phyloP scores from a whole-genome alignment of 2,329 filamentous ascomycete species.

The Penicillium occitanis region DNA sequence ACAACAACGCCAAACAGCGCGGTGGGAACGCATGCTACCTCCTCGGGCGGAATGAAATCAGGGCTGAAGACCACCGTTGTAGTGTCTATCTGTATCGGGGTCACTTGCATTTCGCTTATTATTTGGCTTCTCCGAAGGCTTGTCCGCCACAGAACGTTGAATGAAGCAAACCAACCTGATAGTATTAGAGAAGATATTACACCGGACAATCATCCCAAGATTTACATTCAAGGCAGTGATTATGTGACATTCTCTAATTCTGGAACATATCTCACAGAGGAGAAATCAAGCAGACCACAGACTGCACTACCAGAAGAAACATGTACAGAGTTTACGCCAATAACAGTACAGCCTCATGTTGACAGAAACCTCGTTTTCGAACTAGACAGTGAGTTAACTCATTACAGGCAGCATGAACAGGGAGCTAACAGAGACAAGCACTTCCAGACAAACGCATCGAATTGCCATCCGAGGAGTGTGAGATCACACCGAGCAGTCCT shows the following conservation, averaged over 20 bases:
- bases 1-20: neutral
- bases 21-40: neutral
- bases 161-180: neutral
- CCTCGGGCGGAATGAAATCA: neutral
- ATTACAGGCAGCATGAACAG: neutral
- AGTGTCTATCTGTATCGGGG: neutral
- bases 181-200: neutral
- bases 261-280: neutral
- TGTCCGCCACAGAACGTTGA: neutral
- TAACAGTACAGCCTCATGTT: neutral
- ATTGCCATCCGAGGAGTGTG: slow-evolving; percentile 13
- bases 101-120: neutral
- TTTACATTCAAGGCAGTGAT: neutral
- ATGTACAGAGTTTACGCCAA: neutral
- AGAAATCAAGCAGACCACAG: neutral
- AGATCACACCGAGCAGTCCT: neutral
- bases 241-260: neutral
- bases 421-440: slow-evolving; percentile 3
- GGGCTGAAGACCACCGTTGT: slow-evolving; percentile 5
- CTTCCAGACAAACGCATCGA: slow-evolving; percentile 11
- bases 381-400: slow-evolving; percentile 14
- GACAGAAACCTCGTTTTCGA: slow-evolving; percentile 16
- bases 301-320: neutral
- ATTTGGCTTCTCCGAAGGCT: slow-evolving; percentile 5
- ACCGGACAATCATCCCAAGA: too few relatives aligned